These are phyloP conservation scores for Penicillium digitatum DNA, from an alignment of 2,329 filamentous ascomycete species.

Conservation along the genomic window DNA sequence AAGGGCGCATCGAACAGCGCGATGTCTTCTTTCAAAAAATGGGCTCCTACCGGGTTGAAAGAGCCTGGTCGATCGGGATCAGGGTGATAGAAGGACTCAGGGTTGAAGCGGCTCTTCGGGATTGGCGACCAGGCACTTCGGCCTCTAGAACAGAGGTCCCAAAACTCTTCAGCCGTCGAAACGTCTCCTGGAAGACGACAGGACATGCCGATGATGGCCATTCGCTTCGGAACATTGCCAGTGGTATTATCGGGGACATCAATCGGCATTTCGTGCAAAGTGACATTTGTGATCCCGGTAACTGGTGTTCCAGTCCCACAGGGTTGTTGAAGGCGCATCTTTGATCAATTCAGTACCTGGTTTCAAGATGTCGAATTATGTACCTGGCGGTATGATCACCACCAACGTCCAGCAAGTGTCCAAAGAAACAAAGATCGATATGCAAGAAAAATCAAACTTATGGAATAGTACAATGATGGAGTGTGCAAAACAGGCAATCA, in stretches of 20 bases:
- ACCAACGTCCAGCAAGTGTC: constrained; percentile 7
- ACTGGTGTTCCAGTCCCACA: constrained; percentile 14
- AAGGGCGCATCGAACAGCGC: constrained; percentile 28
- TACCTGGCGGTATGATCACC: constrained; percentile 10
- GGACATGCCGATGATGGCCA: constrained; percentile 28
- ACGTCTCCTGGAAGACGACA: constrained; percentile 27
- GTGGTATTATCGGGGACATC: neutral
- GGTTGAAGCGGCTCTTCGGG: constrained; percentile 23
- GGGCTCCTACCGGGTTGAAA: constrained; percentile 22
- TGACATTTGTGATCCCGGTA: neutral
- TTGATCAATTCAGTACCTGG: neutral
- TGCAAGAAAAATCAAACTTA: constrained; percentile 8
- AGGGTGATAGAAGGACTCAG: constrained; percentile 22
- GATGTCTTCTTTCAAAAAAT: constrained; percentile 29
- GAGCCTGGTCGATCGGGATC: constrained; percentile 20
- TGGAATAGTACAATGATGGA: constrained; percentile 13
- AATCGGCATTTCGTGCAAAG: neutral
- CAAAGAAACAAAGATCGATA: constrained; percentile 5
- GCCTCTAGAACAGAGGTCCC: constrained; percentile 23
- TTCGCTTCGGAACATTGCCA: constrained; percentile 11
- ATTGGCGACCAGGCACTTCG: constrained; percentile 22
- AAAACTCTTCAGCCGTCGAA: constrained; percentile 21
- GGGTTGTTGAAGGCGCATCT: constrained; percentile 19
- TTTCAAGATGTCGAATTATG: constrained; percentile 11
- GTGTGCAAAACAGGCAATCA: neutral